Percentiles rank a stretch among this genome's conserved stretches.
phyloP scores from a whole-genome alignment of 768 basidiomycete genomes.

The Suillus paluster region DNA sequence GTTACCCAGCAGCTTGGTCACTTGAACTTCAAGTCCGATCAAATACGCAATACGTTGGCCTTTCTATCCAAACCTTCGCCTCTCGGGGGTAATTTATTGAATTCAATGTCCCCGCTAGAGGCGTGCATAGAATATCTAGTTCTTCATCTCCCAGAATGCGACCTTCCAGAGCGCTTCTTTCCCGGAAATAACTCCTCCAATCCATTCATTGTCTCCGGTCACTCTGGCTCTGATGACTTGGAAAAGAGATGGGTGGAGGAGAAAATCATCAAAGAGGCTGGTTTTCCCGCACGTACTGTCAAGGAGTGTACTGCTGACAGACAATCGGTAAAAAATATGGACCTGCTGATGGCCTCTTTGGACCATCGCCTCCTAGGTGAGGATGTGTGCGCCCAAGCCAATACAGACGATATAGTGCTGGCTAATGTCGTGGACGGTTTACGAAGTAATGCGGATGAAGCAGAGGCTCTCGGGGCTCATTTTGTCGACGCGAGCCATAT shows the following conservation, averaged over 20 bases:
- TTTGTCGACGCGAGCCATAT: conserved; percentile 51
- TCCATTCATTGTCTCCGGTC: conserved; percentile 67
- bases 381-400: conserved; percentile 32
- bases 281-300: conserved; percentile 77
- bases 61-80: conserved; percentile 62
- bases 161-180: conserved; percentile 77
- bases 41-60: conserved; percentile 55
- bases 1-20: conserved; percentile 59
- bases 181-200: conserved; percentile 67
- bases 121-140: conserved; percentile 86
- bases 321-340: conserved; percentile 50
- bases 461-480: conserved; percentile 60
- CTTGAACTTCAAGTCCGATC: conserved; percentile 68
- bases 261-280: conserved; percentile 80
- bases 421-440: conserved; percentile 12
- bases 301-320: conserved; percentile 51
- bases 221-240: conserved; percentile 64
- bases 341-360: conserved; percentile 57
- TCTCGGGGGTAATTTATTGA: conserved; percentile 64
- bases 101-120: conserved; percentile 63
- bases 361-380: conserved; percentile 59
- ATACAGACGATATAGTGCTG: conserved; percentile 34
- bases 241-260: conserved; percentile 82
- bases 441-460: conserved; percentile 42
- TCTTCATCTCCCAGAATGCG: conserved; percentile 83